A percentile compares a stretch with the other conserved stretches of the same genome.
These are phyloP conservation scores for Metarhizium rileyi DNA, from an alignment of 2,329 filamentous ascomycete genomes.

Conservation along the genomic window DNA sequence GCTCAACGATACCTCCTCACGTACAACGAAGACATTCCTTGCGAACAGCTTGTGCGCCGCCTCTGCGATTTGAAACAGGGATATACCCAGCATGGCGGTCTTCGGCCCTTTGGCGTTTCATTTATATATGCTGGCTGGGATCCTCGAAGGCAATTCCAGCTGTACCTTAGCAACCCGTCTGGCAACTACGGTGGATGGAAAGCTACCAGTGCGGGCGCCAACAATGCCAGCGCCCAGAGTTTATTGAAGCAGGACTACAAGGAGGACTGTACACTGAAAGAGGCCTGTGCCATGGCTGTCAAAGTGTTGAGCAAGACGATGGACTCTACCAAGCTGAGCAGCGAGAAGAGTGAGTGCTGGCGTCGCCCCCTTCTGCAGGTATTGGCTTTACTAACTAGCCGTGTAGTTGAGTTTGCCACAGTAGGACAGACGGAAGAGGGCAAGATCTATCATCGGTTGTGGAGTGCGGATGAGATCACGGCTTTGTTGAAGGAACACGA, in stretches of 20 bases:
- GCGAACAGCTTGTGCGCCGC: slow-evolving; percentile 93
- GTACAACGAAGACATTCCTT: slow-evolving; percentile 99
- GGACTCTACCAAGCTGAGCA: slow-evolving; percentile 98
- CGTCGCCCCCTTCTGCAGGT: slow-evolving; percentile 10
- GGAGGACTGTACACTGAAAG: slow-evolving; percentile 91
- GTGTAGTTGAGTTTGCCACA: slow-evolving; percentile 88
- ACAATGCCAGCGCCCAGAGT: slow-evolving; percentile 95
- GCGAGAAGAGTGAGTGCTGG: slow-evolving; percentile 85
- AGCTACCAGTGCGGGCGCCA: slow-evolving; percentile 93
- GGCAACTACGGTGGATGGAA: slow-evolving; percentile 99
- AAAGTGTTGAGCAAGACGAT: slow-evolving; percentile 99
- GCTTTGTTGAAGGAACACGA: slow-evolving; percentile 90
- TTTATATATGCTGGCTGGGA: slow-evolving; percentile 99
- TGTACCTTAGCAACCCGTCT: slow-evolving; percentile 97
- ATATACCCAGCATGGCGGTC: slow-evolving; percentile 97
- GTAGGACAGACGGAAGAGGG: slow-evolving; percentile 92
- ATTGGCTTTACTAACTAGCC: slow-evolving; percentile 9
- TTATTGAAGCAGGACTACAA: slow-evolving; percentile 99
- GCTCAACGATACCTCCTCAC: slow-evolving; percentile 96
- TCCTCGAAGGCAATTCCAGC: slow-evolving; percentile 89
- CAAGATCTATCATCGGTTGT: slow-evolving; percentile 96
- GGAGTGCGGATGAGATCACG: slow-evolving; percentile 95
- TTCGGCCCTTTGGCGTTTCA: slow-evolving; percentile 94
- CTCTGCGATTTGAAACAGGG: slow-evolving; percentile 98
- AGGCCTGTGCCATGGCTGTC: slow-evolving; percentile 93